Evolutionary conservation across 768 basidiomycete species (phyloP), one percentile per base, ranked within the genome.

Genomic region (Russula dissimulans): DNA sequence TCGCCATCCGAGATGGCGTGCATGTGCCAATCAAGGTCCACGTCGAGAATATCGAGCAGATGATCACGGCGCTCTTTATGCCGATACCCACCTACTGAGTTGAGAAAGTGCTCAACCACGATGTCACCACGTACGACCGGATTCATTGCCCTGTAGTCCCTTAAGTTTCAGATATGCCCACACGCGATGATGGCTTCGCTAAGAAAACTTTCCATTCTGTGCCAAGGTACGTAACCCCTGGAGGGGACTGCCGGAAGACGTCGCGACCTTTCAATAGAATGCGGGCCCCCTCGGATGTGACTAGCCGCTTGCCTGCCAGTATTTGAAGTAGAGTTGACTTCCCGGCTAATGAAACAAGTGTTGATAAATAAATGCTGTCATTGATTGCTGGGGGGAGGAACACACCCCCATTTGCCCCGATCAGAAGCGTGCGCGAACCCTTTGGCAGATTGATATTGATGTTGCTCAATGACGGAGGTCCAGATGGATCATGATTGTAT

Each of bases 11-110:
- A 95, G 60, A 99, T 95, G 60, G 85, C 74, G 69, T 95, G 91
- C 91, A 95, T 95, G 63, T 84, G 91, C 94, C 91, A 99, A 69
- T 94, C 89, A 18, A 97, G 75, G 74, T 99, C 97, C 59, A 99
- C 83, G 69, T 98, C 95, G 45, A 98, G 76, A 61, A 99, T 89
- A 72, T 93, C 87, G 56, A 99, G 84, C 4, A 99, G 79, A 7
- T 69, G 73, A 71, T 99, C 91, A 44, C 95, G 79, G 34, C 94
- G 80, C 66, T 85, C 87, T 71, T 95, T 95, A 75, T 97, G 82
- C 55, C 93, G 79, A 71, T 97, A 97, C 0, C 97, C 97, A 14
- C 97, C 97, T 5, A 99, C 91, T 17, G 92, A 95, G 71, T 99
- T 91, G n/a, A 99, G 77, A 72, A 99, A 99, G 50, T 83, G 78